Conservation (phyloP, 345 rosid genomes). For the Eucalyptus tenuipes region DNA sequence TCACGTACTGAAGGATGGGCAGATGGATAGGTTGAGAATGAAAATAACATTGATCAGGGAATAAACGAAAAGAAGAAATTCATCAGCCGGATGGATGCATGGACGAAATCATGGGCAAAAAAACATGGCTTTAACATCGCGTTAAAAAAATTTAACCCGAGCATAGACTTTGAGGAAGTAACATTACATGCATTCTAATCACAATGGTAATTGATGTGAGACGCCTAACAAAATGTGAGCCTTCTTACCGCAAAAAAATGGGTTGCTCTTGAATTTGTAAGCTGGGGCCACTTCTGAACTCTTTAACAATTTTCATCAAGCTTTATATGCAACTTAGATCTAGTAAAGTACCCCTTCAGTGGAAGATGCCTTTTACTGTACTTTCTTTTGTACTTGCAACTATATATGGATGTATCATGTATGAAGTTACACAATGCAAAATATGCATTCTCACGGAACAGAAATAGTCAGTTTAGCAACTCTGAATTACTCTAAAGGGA, state of each 20-base stretch:
- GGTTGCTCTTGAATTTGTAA: not conserved
- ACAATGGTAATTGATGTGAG: not conserved
- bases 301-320: not conserved
- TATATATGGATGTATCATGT: not conserved
- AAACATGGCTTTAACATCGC: not conserved
- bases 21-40: not conserved
- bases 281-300: not conserved
- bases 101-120: not conserved
- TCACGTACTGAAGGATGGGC: not conserved
- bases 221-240: not conserved
- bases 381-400: not conserved
- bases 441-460: not conserved
- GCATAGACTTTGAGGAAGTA: not conserved
- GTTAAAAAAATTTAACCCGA: not conserved
- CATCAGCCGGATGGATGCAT: not conserved
- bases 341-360: not conserved
- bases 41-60: not conserved
- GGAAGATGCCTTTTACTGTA: not conserved
- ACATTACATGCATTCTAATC: not conserved
- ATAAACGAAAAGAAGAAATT: not conserved
- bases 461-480: not conserved
- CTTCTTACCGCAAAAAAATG: not conserved
- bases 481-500: not conserved
- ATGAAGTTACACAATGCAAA: not conserved
- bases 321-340: not conserved